Percentiles rank a stretch among this genome's conserved stretches.
phyloP scores from a whole-genome alignment of 495 filamentous ascomycete species.

The Talaromyces proteolyticus region DNA sequence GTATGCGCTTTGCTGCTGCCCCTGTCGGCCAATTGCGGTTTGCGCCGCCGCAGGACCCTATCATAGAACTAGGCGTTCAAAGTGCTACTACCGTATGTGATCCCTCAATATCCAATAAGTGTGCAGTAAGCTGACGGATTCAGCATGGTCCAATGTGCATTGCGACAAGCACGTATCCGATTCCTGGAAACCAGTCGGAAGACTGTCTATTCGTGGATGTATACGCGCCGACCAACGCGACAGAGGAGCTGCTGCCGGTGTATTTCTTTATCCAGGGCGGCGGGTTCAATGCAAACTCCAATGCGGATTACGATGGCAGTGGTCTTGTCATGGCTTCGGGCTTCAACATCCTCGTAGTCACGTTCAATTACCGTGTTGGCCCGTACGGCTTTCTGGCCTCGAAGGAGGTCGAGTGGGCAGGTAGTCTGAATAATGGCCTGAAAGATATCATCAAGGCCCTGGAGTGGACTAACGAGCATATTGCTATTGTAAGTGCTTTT shows the following conservation, averaged over 20 bases:
- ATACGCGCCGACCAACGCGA: slow-evolving; percentile 57
- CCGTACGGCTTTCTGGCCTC: slow-evolving; percentile 69
- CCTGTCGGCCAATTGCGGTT: slow-evolving; percentile 55
- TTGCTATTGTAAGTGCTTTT: slow-evolving; percentile 37
- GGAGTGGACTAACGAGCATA: slow-evolving; percentile 64
- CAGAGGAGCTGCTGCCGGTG: slow-evolving; percentile 46
- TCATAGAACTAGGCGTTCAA: slow-evolving; percentile 26
- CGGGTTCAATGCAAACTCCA: slow-evolving; percentile 58
- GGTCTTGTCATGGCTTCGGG: slow-evolving; percentile 53
- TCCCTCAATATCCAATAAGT: slow-evolving; percentile 1
- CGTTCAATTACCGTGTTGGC: slow-evolving; percentile 75
- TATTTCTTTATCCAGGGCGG: slow-evolving; percentile 76
- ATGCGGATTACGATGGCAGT: slow-evolving; percentile 61
- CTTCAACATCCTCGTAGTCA: slow-evolving; percentile 60
- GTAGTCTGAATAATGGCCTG: slow-evolving; percentile 64
- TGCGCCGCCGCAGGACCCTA: slow-evolving; percentile 50
- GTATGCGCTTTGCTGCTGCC: slow-evolving; percentile 59
- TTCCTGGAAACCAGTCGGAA: slow-evolving; percentile 44
- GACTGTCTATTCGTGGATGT: slow-evolving; percentile 74
- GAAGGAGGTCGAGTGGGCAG: slow-evolving; percentile 43
- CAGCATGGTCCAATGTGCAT: slow-evolving; percentile 50
- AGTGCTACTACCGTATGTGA: slow-evolving; percentile 21
- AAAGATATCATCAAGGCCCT: slow-evolving; percentile 64
- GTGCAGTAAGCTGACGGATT: not conserved
- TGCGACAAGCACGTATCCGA: slow-evolving; percentile 29